Evolutionary conservation across 257 asterid species (phyloP).

Genomic region (Solanum boliviense): DNA sequence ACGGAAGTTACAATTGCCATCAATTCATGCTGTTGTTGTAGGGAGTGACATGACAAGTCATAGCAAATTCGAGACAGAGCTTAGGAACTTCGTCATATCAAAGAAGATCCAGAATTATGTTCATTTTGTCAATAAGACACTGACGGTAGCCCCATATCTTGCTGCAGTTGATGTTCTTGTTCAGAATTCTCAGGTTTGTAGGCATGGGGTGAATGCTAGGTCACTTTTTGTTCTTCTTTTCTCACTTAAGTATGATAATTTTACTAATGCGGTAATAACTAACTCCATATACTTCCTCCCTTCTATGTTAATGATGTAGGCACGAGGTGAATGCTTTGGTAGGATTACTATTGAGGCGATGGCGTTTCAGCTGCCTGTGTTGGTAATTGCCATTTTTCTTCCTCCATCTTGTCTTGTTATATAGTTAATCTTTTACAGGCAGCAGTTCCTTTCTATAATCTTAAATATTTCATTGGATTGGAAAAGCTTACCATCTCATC

Average conservation of each 20-base stretch:
- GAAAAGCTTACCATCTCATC: conserved; percentile 1
- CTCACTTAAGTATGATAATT: neutral
- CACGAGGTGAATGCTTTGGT: conserved; percentile 97
- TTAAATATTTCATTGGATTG: neutral
- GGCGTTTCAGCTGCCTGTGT: conserved; percentile 95
- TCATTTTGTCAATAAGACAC: conserved; percentile 83
- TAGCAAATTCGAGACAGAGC: conserved; percentile 75
- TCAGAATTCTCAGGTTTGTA: conserved; percentile 88
- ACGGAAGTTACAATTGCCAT: conserved; percentile 57
- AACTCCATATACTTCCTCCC: neutral
- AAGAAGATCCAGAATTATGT: conserved; percentile 60
- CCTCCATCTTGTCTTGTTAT: neutral
- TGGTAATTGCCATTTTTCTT: conserved; percentile 36
- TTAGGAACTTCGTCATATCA: conserved; percentile 55
- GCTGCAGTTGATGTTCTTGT: conserved; percentile 88
- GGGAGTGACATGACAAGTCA: conserved; percentile 89
- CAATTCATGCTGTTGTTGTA: conserved; percentile 69
- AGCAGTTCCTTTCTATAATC: neutral
- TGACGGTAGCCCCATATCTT: conserved; percentile 84
- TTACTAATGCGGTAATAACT: neutral
- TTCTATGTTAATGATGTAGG: conserved; percentile 28
- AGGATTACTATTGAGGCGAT: conserved; percentile 98
- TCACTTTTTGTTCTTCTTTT: neutral
- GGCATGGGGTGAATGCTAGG: neutral
- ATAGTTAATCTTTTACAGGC: neutral